A percentile compares a stretch with the other conserved stretches of the same genome.
Evolutionary conservation across 768 basidiomycete genomes (phyloP).

Genomic region (Pleurotus tuber-regium): DNA sequence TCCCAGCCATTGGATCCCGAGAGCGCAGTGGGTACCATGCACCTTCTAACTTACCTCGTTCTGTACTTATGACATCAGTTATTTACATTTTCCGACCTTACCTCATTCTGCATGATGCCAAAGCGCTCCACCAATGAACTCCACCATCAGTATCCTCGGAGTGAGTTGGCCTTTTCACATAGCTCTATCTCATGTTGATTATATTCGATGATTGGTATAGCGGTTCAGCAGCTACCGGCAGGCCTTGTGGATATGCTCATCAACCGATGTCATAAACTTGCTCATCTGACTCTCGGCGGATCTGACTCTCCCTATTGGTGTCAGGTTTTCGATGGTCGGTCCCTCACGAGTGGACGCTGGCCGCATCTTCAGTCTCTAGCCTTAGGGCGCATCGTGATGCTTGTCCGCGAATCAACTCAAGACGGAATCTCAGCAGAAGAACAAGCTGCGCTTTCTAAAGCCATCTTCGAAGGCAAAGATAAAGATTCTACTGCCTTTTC

Average conservation of each 20-base stretch:
- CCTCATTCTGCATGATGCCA: background rate
- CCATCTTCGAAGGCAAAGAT: too few species aligned
- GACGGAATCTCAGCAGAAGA: background rate
- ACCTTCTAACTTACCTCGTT: background rate
- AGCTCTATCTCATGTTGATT: too few species aligned
- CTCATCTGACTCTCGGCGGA: slow-evolving; percentile 37
- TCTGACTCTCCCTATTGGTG: slow-evolving; percentile 11
- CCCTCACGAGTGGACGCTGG: background rate
- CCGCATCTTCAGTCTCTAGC: background rate
- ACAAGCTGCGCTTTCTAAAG: background rate
- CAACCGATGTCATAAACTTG: slow-evolving; percentile 39
- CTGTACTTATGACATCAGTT: background rate
- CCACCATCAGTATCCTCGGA: background rate
- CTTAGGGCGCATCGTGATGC: background rate
- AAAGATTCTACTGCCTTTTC: too few species aligned
- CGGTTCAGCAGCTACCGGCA: slow-evolving; percentile 15
- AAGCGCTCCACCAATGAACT: background rate
- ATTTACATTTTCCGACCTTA: background rate
- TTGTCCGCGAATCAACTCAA: background rate
- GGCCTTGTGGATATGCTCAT: slow-evolving; percentile 57
- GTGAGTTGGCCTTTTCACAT: too few species aligned
- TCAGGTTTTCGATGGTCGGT: slow-evolving; percentile 17
- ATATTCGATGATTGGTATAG: too few species aligned
- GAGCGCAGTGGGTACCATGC: background rate
- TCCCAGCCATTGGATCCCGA: background rate